Conservation (phyloP, 768 basidiomycete genomes). For the Lactarius hengduanensis region DNA sequence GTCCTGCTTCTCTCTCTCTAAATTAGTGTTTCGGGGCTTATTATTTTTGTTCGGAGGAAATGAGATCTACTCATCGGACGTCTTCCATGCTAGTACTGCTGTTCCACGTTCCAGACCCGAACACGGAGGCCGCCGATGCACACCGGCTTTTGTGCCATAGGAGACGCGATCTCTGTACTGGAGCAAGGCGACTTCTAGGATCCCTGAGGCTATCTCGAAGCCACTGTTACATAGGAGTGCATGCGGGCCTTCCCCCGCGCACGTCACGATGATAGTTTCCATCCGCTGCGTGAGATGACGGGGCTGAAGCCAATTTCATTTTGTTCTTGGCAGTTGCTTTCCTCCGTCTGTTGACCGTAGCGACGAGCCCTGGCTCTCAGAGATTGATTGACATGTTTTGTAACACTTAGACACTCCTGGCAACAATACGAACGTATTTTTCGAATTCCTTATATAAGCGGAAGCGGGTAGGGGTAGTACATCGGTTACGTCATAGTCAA, state of each 20-base stretch:
- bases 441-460: not conserved
- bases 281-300: not conserved
- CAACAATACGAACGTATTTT: not conserved
- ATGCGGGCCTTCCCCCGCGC: not conserved
- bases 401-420: not conserved
- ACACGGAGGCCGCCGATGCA: constrained; percentile 36
- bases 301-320: not conserved
- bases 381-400: constrained; percentile 30
- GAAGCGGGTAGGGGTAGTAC: not conserved
- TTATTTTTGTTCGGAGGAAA: constrained; percentile 35
- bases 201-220: constrained; percentile 31
- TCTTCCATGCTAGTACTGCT: constrained; percentile 36
- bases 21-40: not conserved
- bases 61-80: constrained; percentile 40
- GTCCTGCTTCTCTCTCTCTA: constrained; percentile 30
- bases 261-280: not conserved
- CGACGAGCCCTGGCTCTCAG: constrained; percentile 43
- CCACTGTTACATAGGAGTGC: not conserved
- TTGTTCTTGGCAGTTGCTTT: constrained; percentile 38
- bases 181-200: constrained; percentile 42
- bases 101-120: constrained; percentile 28
- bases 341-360: constrained; percentile 43
- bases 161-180: constrained; percentile 35
- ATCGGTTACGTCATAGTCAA: not conserved
- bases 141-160: constrained; percentile 40